Evolutionary conservation across 192 early-diverging fungal genomes (phyloP), one percentile per base, ranked within the genome.

Genomic region (Diversispora eburnea): DNA sequence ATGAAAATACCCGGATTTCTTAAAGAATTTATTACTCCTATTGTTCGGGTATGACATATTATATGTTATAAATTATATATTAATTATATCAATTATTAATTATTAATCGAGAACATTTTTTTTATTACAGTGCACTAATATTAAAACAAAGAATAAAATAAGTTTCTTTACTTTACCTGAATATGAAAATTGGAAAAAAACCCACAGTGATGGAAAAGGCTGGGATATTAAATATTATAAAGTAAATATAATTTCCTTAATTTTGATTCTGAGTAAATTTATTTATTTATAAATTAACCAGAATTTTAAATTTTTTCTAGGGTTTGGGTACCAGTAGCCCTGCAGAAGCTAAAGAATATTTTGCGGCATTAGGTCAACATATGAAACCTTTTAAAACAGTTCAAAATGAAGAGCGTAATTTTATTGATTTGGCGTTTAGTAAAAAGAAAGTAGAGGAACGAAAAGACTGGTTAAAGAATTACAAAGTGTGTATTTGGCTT

Each of bases 401-500:
- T 13, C 73, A 78, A 48, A 58, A 78, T 10, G 87, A 90, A 7
- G 94, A 93, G 39, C 87, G 90, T 61, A 76, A 70, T 22, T 83
- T 99, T 58, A 87, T 99, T 41, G 96, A 99, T 73, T 94, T 99
- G 94, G 97, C 96, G 0, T 99, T 99, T 77, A 94, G 85, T 81
- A 98, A 97, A 79, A 91, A 91, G 76, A 94, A 91, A 77, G 93
- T 92, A 0, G 91, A 94, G 72, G 95, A 97, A 52, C 93, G 97
- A 74, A 98, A 99, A 76, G 91, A 96, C 66, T 98, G 97, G 96
- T 81, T 99, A 13, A 80, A 87, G 10, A 76, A 79, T 7, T 96
- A 88, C 57, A 77, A 94, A 84, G 25, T 33, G 25, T 33, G 25
- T 33, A 33, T 33, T 33, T 33, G 25, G 25, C 2, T 33, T 33